Conservation (phyloP, 2,329 filamentous ascomycete species). For the Epichloe sp. region DNA sequence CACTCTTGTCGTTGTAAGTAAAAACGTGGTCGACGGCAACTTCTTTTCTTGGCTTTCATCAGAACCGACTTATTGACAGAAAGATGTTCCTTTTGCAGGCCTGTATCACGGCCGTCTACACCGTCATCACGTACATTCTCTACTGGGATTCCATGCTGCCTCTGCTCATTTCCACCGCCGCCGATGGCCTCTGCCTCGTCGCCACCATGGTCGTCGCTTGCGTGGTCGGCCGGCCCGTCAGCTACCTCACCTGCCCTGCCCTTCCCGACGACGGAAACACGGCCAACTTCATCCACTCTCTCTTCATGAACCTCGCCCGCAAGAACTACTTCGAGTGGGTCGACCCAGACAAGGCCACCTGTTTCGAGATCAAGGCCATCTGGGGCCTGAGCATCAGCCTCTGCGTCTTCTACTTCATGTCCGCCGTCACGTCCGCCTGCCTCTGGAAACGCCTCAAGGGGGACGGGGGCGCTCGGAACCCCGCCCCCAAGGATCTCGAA, state of each 20-base stretch:
- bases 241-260: constrained; percentile 57
- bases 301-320: constrained; percentile 26
- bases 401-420: constrained; percentile 57
- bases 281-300: constrained; percentile 30
- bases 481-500: constrained; percentile 34
- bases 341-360: constrained; percentile 46
- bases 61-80: too few species aligned
- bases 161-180: constrained; percentile 51
- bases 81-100: constrained; percentile 37
- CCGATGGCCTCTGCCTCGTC: constrained; percentile 59
- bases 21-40: too few species aligned
- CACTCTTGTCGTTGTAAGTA: constrained; percentile 65
- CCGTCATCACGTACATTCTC: constrained; percentile 66
- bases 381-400: constrained; percentile 78
- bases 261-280: constrained; percentile 30
- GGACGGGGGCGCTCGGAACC: constrained; percentile 13
- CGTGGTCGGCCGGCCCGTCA: constrained; percentile 67
- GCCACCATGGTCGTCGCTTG: constrained; percentile 67
- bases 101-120: constrained; percentile 67
- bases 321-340: constrained; percentile 30
- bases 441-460: constrained; percentile 49
- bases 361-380: constrained; percentile 72
- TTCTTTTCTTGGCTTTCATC: background rate
- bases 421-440: constrained; percentile 41
- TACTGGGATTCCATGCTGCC: constrained; percentile 67